Percentiles rank a stretch among this genome's conserved stretches.
These are phyloP conservation scores for Dendrobium nobile DNA, from an alignment of 106 monocot species.

Conservation along the genomic window DNA sequence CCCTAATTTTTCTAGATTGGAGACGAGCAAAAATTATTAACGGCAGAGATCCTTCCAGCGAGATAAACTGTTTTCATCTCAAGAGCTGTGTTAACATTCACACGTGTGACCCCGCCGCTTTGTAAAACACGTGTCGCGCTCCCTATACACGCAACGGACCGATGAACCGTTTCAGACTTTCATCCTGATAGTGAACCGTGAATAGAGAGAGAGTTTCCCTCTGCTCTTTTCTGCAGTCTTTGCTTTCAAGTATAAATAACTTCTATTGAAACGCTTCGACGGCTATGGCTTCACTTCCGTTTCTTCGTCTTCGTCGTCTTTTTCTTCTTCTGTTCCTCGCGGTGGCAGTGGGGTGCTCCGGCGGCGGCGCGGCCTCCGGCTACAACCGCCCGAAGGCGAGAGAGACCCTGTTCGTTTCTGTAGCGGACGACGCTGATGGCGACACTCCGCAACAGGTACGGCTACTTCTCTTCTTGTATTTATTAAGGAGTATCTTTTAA, in stretches of 20 bases:
- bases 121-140: background rate
- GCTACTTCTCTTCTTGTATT: background rate
- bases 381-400: constrained; percentile 46
- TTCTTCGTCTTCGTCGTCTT: background rate
- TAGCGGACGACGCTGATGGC: constrained; percentile 31
- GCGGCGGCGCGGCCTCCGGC: background rate
- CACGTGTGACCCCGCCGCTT: background rate
- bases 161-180: background rate
- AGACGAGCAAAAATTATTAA: too few species aligned
- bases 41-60: too few species aligned
- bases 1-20: too few species aligned
- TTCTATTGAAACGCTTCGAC: background rate
- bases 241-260: background rate
- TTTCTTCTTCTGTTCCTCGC: background rate
- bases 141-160: background rate
- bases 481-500: too few species aligned
- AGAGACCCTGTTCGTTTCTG: constrained; percentile 28
- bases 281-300: constrained; percentile 6
- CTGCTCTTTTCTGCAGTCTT: background rate
- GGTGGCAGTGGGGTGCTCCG: background rate
- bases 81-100: background rate
- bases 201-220: background rate
- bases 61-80: background rate
- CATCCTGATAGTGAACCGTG: background rate
- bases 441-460: constrained; percentile 62